phyloP scores from a whole-genome alignment of 2,329 filamentous ascomycete species.

The Fusarium poae region DNA sequence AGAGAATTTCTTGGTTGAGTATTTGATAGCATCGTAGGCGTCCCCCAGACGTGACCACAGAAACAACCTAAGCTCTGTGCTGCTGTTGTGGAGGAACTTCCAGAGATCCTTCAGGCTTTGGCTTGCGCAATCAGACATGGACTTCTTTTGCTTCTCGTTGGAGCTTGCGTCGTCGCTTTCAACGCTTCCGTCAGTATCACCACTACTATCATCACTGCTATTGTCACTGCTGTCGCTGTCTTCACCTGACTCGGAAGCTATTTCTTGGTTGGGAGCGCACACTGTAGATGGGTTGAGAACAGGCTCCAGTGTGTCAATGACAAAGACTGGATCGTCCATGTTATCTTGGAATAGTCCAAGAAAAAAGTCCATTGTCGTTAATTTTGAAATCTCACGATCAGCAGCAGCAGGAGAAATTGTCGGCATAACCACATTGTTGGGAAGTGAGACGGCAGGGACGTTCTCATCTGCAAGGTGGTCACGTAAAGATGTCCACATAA shows the following conservation, averaged over 20 bases:
- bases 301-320: constrained; percentile 93
- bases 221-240: neutral
- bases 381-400: constrained; percentile 89
- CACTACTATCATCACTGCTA: neutral
- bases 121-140: constrained; percentile 65
- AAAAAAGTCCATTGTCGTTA: constrained; percentile 98
- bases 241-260: constrained; percentile 8
- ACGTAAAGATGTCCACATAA: constrained; percentile 70
- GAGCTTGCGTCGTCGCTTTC: constrained; percentile 29
- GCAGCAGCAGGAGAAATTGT: constrained; percentile 86
- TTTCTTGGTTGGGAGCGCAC: constrained; percentile 50
- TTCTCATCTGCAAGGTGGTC: constrained; percentile 62
- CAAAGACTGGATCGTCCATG: constrained; percentile 80
- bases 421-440: constrained; percentile 90
- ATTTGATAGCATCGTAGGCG: constrained; percentile 87
- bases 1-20: constrained; percentile 87
- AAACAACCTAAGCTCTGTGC: constrained; percentile 84
- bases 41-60: constrained; percentile 93
- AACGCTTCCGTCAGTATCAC: neutral
- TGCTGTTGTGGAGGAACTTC: constrained; percentile 85
- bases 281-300: constrained; percentile 82
- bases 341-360: constrained; percentile 88
- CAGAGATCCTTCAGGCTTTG: constrained; percentile 80
- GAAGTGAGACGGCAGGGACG: constrained; percentile 68
- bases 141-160: constrained; percentile 39